Evolutionary conservation across 2,329 filamentous ascomycete species (phyloP).

Genomic region (Talaromyces sp.): DNA sequence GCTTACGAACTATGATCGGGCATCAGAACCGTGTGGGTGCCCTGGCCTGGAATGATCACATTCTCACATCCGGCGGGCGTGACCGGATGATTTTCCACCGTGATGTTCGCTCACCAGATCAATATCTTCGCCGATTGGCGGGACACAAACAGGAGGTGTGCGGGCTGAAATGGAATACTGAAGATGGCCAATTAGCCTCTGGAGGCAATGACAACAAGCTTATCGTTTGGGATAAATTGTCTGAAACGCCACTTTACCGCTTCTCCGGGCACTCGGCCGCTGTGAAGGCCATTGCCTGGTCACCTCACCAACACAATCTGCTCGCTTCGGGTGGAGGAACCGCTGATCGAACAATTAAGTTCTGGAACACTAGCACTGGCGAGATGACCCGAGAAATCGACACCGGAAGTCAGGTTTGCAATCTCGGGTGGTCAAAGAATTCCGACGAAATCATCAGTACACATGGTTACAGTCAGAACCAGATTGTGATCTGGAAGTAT

Average conservation of each 20-base stretch:
- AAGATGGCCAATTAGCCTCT: slow-evolving; percentile 89
- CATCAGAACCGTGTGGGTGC: slow-evolving; percentile 91
- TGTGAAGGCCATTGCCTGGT: slow-evolving; percentile 97
- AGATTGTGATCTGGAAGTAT: slow-evolving; percentile 99
- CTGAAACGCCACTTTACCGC: slow-evolving; percentile 86
- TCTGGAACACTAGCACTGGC: slow-evolving; percentile 91
- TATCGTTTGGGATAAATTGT: slow-evolving; percentile 96
- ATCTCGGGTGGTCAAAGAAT: slow-evolving; percentile 94
- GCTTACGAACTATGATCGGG: slow-evolving; percentile 91
- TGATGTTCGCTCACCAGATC: slow-evolving; percentile 86
- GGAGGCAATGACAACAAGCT: slow-evolving; percentile 98
- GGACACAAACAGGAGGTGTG: slow-evolving; percentile 99
- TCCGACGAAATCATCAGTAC: slow-evolving; percentile 97
- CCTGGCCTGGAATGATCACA: slow-evolving; percentile 96
- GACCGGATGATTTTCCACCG: slow-evolving; percentile 93
- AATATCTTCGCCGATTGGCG: slow-evolving; percentile 78
- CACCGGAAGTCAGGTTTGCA: slow-evolving; percentile 98
- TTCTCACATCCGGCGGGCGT: slow-evolving; percentile 88
- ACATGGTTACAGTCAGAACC: slow-evolving; percentile 95
- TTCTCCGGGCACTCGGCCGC: slow-evolving; percentile 93
- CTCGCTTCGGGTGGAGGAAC: slow-evolving; percentile 95
- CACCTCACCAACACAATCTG: slow-evolving; percentile 86
- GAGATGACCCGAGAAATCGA: slow-evolving; percentile 80
- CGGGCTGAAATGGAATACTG: slow-evolving; percentile 92
- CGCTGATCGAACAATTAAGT: slow-evolving; percentile 92